These are phyloP conservation scores for Lycium barbarum DNA, from an alignment of 257 asterid species.

Conservation along the genomic window DNA sequence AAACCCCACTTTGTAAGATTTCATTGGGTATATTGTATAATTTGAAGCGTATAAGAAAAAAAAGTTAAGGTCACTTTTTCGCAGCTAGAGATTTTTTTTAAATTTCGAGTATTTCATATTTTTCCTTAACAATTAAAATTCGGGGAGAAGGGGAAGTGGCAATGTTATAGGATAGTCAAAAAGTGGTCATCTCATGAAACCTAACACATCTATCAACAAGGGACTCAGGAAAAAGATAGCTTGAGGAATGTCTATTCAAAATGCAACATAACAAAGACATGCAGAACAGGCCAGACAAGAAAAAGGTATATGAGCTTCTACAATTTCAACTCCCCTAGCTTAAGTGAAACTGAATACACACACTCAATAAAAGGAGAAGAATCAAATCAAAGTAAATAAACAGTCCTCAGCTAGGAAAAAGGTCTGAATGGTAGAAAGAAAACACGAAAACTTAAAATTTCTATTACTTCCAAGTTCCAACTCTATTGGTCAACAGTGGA, in stretches of 20 bases:
- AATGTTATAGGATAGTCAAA: no score
- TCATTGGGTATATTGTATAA: no score
- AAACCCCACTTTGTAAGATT: no score
- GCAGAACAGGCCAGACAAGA: background rate
- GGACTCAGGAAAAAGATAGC: no score
- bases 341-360: background rate
- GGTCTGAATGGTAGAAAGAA: constrained; percentile 7
- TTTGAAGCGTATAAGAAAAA: no score
- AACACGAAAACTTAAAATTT: constrained; percentile 14
- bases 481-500: constrained; percentile 68
- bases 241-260: constrained; percentile 9
- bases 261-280: background rate
- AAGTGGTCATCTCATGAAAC: no score
- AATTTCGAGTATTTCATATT: no score
- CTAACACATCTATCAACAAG: no score
- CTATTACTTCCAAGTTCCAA: constrained; percentile 21
- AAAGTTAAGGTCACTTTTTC: no score
- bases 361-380: background rate
- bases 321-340: background rate
- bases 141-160: no score
- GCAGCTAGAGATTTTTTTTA: no score
- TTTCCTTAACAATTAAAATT: no score
- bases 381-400: constrained; percentile 10
- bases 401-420: constrained; percentile 15
- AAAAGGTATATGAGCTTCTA: background rate